Conservation (phyloP, 1,139 yeast species). For the Hansenula lynferdii region DNA sequence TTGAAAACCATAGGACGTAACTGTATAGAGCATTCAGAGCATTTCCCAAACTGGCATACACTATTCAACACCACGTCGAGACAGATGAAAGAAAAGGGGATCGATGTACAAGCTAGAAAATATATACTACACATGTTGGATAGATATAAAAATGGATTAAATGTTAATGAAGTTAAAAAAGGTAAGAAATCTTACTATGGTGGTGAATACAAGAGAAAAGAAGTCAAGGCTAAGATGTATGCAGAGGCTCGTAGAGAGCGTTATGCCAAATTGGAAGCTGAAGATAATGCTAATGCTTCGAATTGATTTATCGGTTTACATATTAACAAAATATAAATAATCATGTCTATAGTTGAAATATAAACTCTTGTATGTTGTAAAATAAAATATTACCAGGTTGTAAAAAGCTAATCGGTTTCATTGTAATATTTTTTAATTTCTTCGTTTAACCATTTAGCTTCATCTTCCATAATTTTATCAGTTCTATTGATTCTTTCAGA, state of each 20-base stretch:
- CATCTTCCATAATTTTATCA: constrained; percentile 56
- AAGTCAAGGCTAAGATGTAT: constrained; percentile 61
- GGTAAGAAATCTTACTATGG: constrained; percentile 74
- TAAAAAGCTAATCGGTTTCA: no score
- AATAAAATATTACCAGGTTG: background rate
- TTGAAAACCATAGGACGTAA: constrained; percentile 73
- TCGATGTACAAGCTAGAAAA: constrained; percentile 68
- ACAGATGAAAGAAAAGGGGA: constrained; percentile 71
- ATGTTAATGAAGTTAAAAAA: constrained; percentile 51
- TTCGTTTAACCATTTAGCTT: constrained; percentile 48
- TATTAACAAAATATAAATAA: no score
- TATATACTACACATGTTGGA: constrained; percentile 43
- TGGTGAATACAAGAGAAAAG: constrained; percentile 79
- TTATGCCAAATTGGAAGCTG: constrained; percentile 14
- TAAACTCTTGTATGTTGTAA: background rate
- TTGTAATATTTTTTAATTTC: constrained; percentile 33
- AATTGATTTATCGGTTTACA: no score
- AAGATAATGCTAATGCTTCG: constrained; percentile 18
- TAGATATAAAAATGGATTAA: constrained; percentile 53
- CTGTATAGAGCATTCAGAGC: constrained; percentile 58
- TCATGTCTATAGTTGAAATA: background rate
- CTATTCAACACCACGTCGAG: constrained; percentile 53
- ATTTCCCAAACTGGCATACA: constrained; percentile 71
- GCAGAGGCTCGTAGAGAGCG: constrained; percentile 51
- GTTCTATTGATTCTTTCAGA: constrained; percentile 51